Conservation (phyloP, 2,329 filamentous ascomycete species). For the Emmonsia crescens region DNA sequence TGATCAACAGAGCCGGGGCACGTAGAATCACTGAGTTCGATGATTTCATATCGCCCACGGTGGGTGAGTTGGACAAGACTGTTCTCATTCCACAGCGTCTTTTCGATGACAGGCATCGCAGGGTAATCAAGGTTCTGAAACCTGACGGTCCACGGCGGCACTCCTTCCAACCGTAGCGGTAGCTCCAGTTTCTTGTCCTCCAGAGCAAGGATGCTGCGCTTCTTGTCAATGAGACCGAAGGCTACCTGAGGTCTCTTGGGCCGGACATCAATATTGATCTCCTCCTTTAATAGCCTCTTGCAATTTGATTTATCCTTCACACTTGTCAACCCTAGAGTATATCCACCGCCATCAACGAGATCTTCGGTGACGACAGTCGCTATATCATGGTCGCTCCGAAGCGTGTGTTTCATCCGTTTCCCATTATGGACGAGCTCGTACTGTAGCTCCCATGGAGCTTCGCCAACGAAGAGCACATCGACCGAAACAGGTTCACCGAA, state of each 20-base stretch:
- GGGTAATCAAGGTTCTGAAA: conserved; percentile 58
- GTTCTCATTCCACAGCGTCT: conserved; percentile 48
- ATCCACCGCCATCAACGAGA: conserved; percentile 74
- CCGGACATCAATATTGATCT: conserved; percentile 73
- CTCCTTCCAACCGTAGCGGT: conserved; percentile 75
- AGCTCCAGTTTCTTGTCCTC: conserved; percentile 64
- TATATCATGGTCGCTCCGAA: conserved; percentile 50
- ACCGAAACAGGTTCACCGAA: conserved; percentile 71
- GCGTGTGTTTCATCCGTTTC: conserved; percentile 60
- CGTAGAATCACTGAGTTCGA: conserved; percentile 63
- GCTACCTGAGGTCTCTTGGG: conserved; percentile 77
- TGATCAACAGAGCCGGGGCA: conserved; percentile 75
- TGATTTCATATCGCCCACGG: conserved; percentile 68
- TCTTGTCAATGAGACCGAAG: conserved; percentile 78
- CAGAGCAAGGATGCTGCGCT: conserved; percentile 60
- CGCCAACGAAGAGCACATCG: conserved; percentile 64
- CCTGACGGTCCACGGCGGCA: conserved; percentile 69
- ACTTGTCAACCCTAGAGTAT: conserved; percentile 73
- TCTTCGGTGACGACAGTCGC: conserved; percentile 66
- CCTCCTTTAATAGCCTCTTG: conserved; percentile 74
- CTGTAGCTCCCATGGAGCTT: conserved; percentile 78
- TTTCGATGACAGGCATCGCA: conserved; percentile 37
- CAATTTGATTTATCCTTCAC: conserved; percentile 80
- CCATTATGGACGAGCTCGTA: conserved; percentile 90
- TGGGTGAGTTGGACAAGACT: conserved; percentile 55